phyloP scores from a whole-genome alignment of 202 grass and related monocot genomes.

The Eragrostis tef region DNA sequence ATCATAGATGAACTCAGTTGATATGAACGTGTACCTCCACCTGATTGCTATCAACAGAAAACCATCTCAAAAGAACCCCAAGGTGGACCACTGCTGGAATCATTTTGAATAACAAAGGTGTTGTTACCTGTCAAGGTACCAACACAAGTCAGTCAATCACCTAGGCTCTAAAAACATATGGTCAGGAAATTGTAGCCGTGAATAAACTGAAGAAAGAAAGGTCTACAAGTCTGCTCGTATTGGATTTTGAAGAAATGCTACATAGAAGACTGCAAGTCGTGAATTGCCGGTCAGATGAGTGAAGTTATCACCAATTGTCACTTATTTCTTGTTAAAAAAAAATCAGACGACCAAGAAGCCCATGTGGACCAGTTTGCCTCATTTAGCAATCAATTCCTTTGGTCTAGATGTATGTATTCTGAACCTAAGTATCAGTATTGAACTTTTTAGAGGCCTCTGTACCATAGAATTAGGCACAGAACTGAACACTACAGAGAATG shows the following conservation, averaged over 20 bases:
- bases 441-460: not conserved
- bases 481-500: not conserved
- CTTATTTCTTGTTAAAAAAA: not conserved
- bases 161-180: not conserved
- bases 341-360: not conserved
- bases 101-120: slow-evolving; percentile 95
- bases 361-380: not conserved
- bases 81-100: slow-evolving; percentile 95
- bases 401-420: not conserved
- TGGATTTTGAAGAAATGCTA: not conserved
- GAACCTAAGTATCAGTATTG: not conserved
- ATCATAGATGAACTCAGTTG: slow-evolving; percentile 53
- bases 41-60: slow-evolving; percentile 82
- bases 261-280: not conserved
- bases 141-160: slow-evolving; percentile 34
- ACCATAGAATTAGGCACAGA: not conserved
- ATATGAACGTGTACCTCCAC: slow-evolving; percentile 79
- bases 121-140: slow-evolving; percentile 78
- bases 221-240: not conserved
- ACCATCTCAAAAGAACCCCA: slow-evolving; percentile 95
- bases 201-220: slow-evolving; percentile 10
- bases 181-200: slow-evolving; percentile 15
- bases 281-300: not conserved
- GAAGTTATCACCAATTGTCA: not conserved
- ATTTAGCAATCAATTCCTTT: not conserved